Evolutionary conservation across 2,329 filamentous ascomycete genomes (phyloP).

Genomic region (Sphaerulina vaccinii): DNA sequence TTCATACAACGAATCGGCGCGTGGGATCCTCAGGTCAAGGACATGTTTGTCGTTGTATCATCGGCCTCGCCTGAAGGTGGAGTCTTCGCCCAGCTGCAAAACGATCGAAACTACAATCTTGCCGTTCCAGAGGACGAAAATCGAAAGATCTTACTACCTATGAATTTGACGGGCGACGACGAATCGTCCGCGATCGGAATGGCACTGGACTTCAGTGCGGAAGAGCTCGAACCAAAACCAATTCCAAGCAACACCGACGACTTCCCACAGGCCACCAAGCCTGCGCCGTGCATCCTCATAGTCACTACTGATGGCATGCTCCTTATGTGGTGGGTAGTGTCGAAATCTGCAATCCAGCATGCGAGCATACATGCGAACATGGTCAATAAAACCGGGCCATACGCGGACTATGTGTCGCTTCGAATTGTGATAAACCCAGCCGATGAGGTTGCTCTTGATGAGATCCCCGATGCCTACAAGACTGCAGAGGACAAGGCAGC

Average conservation of each 20-base stretch:
- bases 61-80: slow-evolving; percentile 78
- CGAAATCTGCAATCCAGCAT: slow-evolving; percentile 77
- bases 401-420: slow-evolving; percentile 8
- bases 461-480: background rate
- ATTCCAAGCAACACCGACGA: slow-evolving; percentile 59
- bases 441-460: background rate
- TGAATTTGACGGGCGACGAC: slow-evolving; percentile 58
- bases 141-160: slow-evolving; percentile 69
- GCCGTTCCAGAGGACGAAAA: slow-evolving; percentile 66
- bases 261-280: slow-evolving; percentile 73
- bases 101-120: slow-evolving; percentile 1
- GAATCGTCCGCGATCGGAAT: slow-evolving; percentile 80
- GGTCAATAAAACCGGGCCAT: slow-evolving; percentile 11
- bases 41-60: slow-evolving; percentile 78
- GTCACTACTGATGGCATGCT: slow-evolving; percentile 88
- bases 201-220: slow-evolving; percentile 65
- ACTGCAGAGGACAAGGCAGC: background rate
- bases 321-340: slow-evolving; percentile 86
- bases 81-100: slow-evolving; percentile 56
- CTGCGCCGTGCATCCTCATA: slow-evolving; percentile 78
- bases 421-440: background rate
- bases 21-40: slow-evolving; percentile 76
- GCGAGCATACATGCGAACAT: slow-evolving; percentile 34
- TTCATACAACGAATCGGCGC: slow-evolving; percentile 74
- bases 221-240: slow-evolving; percentile 24